phyloP scores from a whole-genome alignment of 352 stramenopile species.

The Globisporangium acanthophoron region DNA sequence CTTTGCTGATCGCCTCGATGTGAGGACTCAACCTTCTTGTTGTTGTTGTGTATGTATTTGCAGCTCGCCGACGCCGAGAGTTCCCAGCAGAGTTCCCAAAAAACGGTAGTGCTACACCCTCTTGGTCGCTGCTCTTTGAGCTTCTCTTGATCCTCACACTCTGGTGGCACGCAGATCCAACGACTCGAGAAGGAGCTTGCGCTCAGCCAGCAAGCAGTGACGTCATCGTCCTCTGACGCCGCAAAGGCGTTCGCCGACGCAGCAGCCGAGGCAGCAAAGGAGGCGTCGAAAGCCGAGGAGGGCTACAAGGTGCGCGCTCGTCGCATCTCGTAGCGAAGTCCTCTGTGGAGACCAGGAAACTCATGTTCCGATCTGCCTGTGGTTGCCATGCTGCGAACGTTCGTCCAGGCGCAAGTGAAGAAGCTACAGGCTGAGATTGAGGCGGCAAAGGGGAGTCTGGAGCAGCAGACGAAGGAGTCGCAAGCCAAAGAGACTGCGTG shows the following conservation, averaged over 20 bases:
- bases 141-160: neutral
- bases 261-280: constrained; percentile 10
- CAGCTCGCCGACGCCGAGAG: constrained; percentile 34
- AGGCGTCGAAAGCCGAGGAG: constrained; percentile 24
- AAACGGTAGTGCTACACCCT: constrained; percentile 28
- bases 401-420: constrained; percentile 28
- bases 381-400: neutral
- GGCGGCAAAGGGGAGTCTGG: constrained; percentile 34
- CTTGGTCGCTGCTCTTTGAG: neutral
- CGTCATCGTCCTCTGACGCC: constrained; percentile 25
- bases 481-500: constrained; percentile 42
- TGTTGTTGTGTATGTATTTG: neutral
- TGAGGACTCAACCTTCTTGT: neutral
- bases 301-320: constrained; percentile 25
- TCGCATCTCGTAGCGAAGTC: neutral
- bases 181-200: constrained; percentile 52
- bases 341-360: neutral
- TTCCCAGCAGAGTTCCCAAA: constrained; percentile 29
- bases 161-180: constrained; percentile 31
- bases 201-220: constrained; percentile 19
- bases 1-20: neutral
- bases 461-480: constrained; percentile 42
- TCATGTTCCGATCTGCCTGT: neutral
- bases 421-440: constrained; percentile 29
- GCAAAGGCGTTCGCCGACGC: constrained; percentile 16